phyloP scores from a whole-genome alignment of 495 filamentous ascomycete species.

The Xylaria castorea region DNA sequence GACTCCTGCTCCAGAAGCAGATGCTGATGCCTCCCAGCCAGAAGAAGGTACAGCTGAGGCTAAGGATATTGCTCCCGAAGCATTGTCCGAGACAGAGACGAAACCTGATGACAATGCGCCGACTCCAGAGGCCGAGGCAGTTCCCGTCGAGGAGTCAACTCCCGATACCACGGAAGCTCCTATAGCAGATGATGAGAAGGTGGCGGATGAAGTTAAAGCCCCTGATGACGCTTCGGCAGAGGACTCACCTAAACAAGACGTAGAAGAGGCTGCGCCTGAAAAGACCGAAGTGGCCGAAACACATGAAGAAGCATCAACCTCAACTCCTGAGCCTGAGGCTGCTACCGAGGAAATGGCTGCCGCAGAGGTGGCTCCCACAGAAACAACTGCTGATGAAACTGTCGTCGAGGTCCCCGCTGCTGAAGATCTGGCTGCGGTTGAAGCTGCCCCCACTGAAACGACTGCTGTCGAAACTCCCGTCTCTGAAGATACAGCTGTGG shows the following conservation, averaged over 20 bases:
- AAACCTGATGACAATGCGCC: not conserved
- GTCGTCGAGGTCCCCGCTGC: not conserved
- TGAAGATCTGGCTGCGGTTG: not conserved
- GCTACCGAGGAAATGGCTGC: conserved; percentile 14
- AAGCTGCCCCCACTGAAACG: not conserved
- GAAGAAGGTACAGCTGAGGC: not conserved
- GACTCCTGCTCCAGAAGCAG: not conserved
- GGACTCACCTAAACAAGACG: conserved; percentile 1
- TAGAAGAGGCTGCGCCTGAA: conserved; percentile 2
- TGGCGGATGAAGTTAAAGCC: not conserved
- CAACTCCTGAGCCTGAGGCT: conserved; percentile 11
- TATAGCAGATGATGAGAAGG: not conserved
- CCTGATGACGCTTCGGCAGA: conserved; percentile 3
- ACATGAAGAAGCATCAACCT: not conserved
- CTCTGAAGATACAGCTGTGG: conserved; percentile 7
- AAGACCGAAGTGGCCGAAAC: not conserved
- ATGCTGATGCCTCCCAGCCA: not conserved
- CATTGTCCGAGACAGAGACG: not conserved
- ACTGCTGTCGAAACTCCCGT: not conserved
- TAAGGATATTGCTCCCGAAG: conserved; percentile 1
- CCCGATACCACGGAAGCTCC: conserved; percentile 17
- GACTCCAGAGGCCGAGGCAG: conserved; percentile 9
- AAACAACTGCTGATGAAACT: conserved; percentile 16
- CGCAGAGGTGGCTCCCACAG: not conserved
- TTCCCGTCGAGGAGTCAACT: conserved; percentile 3